phyloP scores from a whole-genome alignment of 2,329 filamentous ascomycete species.

The Pyrenochaeta sp. region DNA sequence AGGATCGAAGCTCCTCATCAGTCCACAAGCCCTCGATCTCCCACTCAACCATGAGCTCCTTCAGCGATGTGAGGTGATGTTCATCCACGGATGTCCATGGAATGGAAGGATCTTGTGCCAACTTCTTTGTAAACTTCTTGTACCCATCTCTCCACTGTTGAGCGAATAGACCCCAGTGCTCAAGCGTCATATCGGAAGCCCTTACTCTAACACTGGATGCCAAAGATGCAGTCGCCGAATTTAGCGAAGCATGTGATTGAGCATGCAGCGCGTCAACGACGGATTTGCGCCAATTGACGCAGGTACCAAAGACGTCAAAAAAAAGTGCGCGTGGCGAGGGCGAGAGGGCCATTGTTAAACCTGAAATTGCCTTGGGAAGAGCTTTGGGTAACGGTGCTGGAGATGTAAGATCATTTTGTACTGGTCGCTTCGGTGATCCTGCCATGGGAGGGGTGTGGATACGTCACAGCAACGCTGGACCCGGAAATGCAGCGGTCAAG shows the following conservation, averaged over 20 bases:
- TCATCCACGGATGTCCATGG: constrained; percentile 76
- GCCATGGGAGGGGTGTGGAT: constrained; percentile 20
- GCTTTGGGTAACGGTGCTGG: constrained; percentile 5
- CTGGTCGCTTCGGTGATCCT: constrained; percentile 14
- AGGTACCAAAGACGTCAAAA: constrained; percentile 82
- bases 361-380: constrained; percentile 11
- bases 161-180: constrained; percentile 71
- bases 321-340: constrained; percentile 65
- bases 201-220: constrained; percentile 58
- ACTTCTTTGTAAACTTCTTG: constrained; percentile 64
- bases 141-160: constrained; percentile 76
- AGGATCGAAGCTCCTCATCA: constrained; percentile 45
- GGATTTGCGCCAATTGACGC: constrained; percentile 78
- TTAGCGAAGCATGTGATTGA: constrained; percentile 59
- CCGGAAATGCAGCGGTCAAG: constrained; percentile 14
- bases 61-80: constrained; percentile 72
- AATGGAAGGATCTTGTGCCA: constrained; percentile 56
- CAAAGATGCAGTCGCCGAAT: constrained; percentile 56
- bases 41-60: constrained; percentile 65
- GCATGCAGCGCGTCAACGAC: constrained; percentile 67
- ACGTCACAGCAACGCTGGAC: constrained; percentile 17
- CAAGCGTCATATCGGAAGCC: constrained; percentile 60
- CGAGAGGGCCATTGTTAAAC: constrained; percentile 34
- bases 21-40: constrained; percentile 66
- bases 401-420: constrained; percentile 23